Base-by-base conservation (phyloP, 139 green algal genomes). In the Chlamydomonas incerta region DNA sequence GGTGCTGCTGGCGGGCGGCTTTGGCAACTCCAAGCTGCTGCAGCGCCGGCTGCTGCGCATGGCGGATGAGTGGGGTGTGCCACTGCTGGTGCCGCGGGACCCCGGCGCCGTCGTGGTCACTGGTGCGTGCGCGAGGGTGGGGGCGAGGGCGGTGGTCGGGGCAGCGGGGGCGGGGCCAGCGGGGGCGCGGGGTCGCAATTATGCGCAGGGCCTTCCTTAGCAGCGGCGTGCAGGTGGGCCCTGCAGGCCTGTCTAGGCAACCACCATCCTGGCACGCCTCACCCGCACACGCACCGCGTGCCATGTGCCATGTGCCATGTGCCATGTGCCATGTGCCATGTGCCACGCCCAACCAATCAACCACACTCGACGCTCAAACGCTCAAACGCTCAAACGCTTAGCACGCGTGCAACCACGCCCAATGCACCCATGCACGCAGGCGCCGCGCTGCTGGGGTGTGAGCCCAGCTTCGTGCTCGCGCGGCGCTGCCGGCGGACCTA, bases 401-500 rank as follows among this genome's bases (percentile, higher is more conserved):
- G 20, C 58, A 31, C 58, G 15, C 20, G 11, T 62, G 20, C 55
- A 24, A 24, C 55, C 55, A 13, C 21, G 31, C n/a, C 10, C 29
- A 18, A 14, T 70, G 11, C 63, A 20, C 4, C 9, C 63, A 26
- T 71, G 65, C 31, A 41, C 2, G 24, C 58, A 82, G 76, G 76
- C 20, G 76, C 76, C 0, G 62, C 62, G 28, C 28, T 83, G n/a
- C 72, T 73, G 31, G 76, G 76, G 9, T 41, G 66, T 29, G 15
- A 50, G 33, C 76, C 76, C 5, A 21, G 24, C 5, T 28, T 46
- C 23, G 37, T 83, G 14, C 15, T 15, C 1, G 60, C 76, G 14
- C 76, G 76, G 17, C 76, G 76, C 76, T 73, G 33, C 35, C 76
- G 76, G 29, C 62, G 33, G 3, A 83, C 62, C 57, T 83, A 83